phyloP scores from a whole-genome alignment of 768 basidiomycete species.

The Porpolomopsis calyptriformis region DNA sequence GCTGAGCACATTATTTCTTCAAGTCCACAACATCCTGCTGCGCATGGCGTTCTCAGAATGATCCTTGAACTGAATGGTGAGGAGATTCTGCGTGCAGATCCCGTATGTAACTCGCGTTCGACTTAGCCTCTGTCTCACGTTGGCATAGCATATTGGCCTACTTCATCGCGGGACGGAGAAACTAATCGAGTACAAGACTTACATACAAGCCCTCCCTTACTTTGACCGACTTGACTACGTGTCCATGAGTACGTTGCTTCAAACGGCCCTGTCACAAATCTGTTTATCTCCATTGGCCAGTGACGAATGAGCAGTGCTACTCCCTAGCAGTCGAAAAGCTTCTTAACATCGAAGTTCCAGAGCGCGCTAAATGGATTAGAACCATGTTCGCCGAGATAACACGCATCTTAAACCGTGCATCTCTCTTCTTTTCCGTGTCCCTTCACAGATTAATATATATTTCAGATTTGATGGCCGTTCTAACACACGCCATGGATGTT shows the following conservation, averaged over 20 bases:
- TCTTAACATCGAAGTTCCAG: slow-evolving; percentile 93
- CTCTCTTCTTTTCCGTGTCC: slow-evolving; percentile 6
- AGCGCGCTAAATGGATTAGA: slow-evolving; percentile 96
- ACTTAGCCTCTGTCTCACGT: slow-evolving; percentile 5
- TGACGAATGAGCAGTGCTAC: slow-evolving; percentile 99
- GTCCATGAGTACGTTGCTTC: slow-evolving; percentile 80
- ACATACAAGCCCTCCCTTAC: slow-evolving; percentile 94
- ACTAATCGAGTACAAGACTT: slow-evolving; percentile 97
- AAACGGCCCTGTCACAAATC: neutral
- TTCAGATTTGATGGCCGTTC: slow-evolving; percentile 88
- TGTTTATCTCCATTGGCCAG: slow-evolving; percentile 28
- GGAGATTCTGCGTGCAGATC: slow-evolving; percentile 81
- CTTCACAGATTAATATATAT: neutral
- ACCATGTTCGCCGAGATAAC: slow-evolving; percentile 97
- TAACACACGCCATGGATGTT: slow-evolving; percentile 95
- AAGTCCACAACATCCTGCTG: slow-evolving; percentile 96
- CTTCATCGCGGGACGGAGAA: slow-evolving; percentile 98
- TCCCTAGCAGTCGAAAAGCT: slow-evolving; percentile 96
- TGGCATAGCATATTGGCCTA: slow-evolving; percentile 78
- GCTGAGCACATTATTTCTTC: neutral
- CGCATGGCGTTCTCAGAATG: slow-evolving; percentile 95
- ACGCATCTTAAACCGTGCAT: slow-evolving; percentile 81
- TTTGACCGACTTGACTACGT: slow-evolving; percentile 99
- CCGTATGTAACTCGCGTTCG: slow-evolving; percentile 35
- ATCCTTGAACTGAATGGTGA: slow-evolving; percentile 98